phyloP scores from a whole-genome alignment of 306 rosid species.

The Sechiopsis laciniata region DNA sequence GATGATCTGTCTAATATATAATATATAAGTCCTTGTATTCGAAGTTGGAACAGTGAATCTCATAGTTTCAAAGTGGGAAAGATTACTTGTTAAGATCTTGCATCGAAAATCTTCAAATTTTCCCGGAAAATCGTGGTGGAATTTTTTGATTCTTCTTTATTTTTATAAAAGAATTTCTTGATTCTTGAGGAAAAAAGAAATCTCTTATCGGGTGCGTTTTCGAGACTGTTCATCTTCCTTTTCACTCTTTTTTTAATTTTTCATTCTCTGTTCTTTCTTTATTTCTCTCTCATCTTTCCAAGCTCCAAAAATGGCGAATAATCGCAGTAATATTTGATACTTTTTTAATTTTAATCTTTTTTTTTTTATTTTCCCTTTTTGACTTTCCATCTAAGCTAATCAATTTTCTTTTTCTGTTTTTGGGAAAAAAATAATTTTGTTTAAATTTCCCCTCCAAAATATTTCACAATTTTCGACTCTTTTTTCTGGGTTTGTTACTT shows the following conservation, averaged over 20 bases:
- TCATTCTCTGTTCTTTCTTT: neutral
- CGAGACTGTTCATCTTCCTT: neutral
- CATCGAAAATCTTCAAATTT: conserved; percentile 34
- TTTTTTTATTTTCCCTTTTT: neutral
- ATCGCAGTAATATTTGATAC: conserved; percentile 10
- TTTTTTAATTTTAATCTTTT: neutral
- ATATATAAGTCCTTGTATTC: neutral
- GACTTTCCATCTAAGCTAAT: neutral
- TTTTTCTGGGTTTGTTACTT: neutral
- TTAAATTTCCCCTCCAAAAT: too few species aligned
- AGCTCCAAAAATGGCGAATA: neutral
- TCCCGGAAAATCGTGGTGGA: conserved; percentile 31
- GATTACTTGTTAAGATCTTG: conserved; percentile 37
- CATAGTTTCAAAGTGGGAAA: conserved; percentile 13
- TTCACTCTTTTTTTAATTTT: neutral
- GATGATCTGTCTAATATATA: neutral
- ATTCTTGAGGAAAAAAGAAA: conserved; percentile 29
- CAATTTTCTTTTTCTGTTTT: neutral
- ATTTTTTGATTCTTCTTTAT: conserved; percentile 31
- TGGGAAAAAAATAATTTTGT: neutral
- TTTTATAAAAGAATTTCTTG: conserved; percentile 24
- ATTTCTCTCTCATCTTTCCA: neutral
- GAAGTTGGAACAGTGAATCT: conserved; percentile 17
- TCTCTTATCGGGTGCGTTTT: conserved; percentile 22
- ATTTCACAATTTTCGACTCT: neutral